Base-by-base conservation (phyloP, 495 filamentous ascomycete species). In the Rostrohypoxylon terebratum region DNA sequence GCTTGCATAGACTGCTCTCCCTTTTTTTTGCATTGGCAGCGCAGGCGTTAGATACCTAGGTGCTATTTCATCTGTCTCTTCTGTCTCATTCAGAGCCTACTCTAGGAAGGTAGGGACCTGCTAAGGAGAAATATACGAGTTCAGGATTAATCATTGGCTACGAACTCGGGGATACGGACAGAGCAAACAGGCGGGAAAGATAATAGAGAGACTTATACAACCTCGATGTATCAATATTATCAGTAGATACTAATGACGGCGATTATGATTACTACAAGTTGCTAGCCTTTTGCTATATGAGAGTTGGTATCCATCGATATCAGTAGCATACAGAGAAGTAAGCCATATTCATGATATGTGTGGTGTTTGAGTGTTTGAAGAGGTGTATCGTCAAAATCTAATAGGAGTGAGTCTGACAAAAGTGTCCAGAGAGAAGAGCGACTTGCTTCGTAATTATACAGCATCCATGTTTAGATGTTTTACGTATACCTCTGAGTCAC, bases 1-100 rank as follows among this genome's bases (percentile, higher is more conserved):
- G 66, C 58, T 62, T 60, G 64, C 65, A 69, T 64, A 73, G 71
- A 74, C 36, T 68, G 63, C 44, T 68, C 58, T 57, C n/a, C n/a
- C n/a, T n/a, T n/a, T 20, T 53, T 66, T 69, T 28, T 67, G 58
- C 66, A 74, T 74, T 47, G 53, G 31, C 44, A 74, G 71, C 66
- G 71, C 71, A 60, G 71, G 71, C 36, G 71, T 69, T n/a, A 18
- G 57, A 66, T 48, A 28, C 28, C 28, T 28, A 36, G 21, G 10
- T 45, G 18, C 18, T 18, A 51, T 48, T 38, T 54, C 10, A 21
- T 42, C 20, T 61, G 45, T 47, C 45, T 28, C 14, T 59, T 28
- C 25, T 34, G 2, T 55, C 18, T 64, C 10, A 55, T 34, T 34
- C 34, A 11, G 18, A 28, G 11, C 11, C 36, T 28, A 11, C 11